Conservation (phyloP, 371 early-diverging fungal genomes). For the Actinomucor elegans region DNA sequence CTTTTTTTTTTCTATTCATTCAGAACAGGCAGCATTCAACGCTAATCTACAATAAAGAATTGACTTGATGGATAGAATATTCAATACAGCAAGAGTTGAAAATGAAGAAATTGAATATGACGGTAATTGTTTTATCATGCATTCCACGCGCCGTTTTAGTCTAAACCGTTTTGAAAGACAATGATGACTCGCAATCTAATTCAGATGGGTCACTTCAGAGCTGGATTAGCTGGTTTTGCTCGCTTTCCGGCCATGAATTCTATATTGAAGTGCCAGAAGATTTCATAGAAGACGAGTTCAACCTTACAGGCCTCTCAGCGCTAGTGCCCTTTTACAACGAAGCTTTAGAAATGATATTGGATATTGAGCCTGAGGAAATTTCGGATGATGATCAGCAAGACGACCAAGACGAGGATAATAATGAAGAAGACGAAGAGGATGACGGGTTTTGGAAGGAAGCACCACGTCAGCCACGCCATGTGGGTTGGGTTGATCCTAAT, state of each 20-base stretch:
- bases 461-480: conserved; percentile 5
- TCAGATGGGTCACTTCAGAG: conserved; percentile 38
- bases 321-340: conserved; percentile 82
- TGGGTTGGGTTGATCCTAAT: conserved; percentile 36
- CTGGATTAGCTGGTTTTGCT: conserved; percentile 93
- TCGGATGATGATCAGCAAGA: conserved; percentile 20
- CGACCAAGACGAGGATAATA: not conserved
- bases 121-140: conserved; percentile 8
- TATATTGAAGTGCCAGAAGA: conserved; percentile 87
- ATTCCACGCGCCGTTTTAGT: too few relatives aligned
- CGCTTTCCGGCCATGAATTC: conserved; percentile 80
- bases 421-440: conserved; percentile 25
- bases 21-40: not conserved
- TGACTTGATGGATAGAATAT: conserved; percentile 17
- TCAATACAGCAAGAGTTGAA: conserved; percentile 8
- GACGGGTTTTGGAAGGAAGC: conserved; percentile 38
- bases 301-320: conserved; percentile 87
- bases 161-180: conserved; percentile 5
- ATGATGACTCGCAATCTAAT: conserved; percentile 21
- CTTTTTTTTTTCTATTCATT: not conserved
- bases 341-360: conserved; percentile 85
- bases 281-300: conserved; percentile 93
- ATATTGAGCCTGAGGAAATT: conserved; percentile 71
- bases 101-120: conserved; percentile 10
- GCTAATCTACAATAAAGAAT: not conserved